Evolutionary conservation across 495 filamentous ascomycete species (phyloP).

Genomic region (Podospora australis): DNA sequence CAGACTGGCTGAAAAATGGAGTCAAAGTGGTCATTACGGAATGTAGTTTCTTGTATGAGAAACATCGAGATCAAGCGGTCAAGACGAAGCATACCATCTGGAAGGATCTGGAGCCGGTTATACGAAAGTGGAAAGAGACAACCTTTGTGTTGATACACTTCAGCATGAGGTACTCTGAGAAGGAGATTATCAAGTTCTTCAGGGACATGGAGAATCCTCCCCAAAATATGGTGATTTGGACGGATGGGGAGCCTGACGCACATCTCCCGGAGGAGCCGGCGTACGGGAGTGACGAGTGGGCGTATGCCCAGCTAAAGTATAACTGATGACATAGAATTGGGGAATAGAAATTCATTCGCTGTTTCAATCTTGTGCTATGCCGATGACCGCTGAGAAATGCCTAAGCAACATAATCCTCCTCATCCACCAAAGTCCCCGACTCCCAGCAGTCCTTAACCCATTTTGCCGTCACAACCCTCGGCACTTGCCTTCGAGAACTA

Average conservation of each 20-base stretch:
- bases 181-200: conserved; percentile 29
- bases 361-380: too few relatives aligned
- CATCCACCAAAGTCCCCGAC: conserved; percentile 73
- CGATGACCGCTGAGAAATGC: too few relatives aligned
- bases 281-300: too few relatives aligned
- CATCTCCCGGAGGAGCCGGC: too few relatives aligned
- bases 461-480: conserved; percentile 59
- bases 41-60: conserved; percentile 31
- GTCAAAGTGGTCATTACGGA: conserved; percentile 34
- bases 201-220: conserved; percentile 18
- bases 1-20: conserved; percentile 8
- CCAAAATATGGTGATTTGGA: conserved; percentile 33
- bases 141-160: conserved; percentile 36
- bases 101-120: conserved; percentile 27
- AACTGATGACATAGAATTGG: too few relatives aligned
- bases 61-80: conserved; percentile 27
- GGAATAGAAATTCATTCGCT: too few relatives aligned
- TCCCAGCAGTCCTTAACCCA: conserved; percentile 82
- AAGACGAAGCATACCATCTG: conserved; percentile 34
- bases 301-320: too few relatives aligned
- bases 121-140: conserved; percentile 24
- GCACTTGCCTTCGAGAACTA: conserved; percentile 44
- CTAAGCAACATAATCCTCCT: conserved; percentile 53
- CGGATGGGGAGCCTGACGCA: conserved; percentile 24
- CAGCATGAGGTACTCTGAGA: conserved; percentile 29